Evolutionary conservation across 2,329 filamentous ascomycete genomes (phyloP), one percentile per base, ranked within the genome.

Genomic region (Thielaviopsis populi): DNA sequence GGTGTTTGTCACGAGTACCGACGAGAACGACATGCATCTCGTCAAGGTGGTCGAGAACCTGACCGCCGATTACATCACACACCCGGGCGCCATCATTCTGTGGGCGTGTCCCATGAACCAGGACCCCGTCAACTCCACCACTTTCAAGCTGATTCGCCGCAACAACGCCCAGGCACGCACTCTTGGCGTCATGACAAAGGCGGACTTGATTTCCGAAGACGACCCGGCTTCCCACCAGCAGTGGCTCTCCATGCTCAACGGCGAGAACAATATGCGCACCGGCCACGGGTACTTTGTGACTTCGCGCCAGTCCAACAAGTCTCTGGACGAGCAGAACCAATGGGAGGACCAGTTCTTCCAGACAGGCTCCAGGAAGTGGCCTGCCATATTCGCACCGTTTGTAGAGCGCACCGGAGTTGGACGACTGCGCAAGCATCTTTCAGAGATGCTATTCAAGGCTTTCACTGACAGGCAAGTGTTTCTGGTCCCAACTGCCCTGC

Each of bases 121-220:
- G 0, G 90, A 96, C 65, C 81, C 88, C 0, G 85, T 88, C 1
- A 91, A 86, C 15, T 92, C 87, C 0, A 85, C 80, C 0, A 87
- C 88, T 0, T 83, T 87, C 11, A 79, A 80, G 0, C 77, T 89
- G 2, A 83, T 91, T 68, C 74, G 82, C 37, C 72, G 79, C 50
- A 74, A 82, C 1, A 76, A 76, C 1, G 86, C 86, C 0, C 76
- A 80, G 1, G 67, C 76, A 2, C 78, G 86, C 1, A 88, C 85
- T 0, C 78, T 88, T 62, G 89, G 89, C 0, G 87, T 95, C 0
- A 78, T 96, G 17, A 96, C 91, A 0, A 96, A 95, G 69, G 90
- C 91, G 0, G 91, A 96, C 67, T 79, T 87, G 0, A 74, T 91
- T 0, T 80, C 83, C 0, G 71, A 74, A 0, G 78, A 78, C 0